A percentile compares a stretch with the other conserved stretches of the same genome.
Conservation (phyloP, 2,329 filamentous ascomycete species). For the Dactylonectria estremocensis region DNA sequence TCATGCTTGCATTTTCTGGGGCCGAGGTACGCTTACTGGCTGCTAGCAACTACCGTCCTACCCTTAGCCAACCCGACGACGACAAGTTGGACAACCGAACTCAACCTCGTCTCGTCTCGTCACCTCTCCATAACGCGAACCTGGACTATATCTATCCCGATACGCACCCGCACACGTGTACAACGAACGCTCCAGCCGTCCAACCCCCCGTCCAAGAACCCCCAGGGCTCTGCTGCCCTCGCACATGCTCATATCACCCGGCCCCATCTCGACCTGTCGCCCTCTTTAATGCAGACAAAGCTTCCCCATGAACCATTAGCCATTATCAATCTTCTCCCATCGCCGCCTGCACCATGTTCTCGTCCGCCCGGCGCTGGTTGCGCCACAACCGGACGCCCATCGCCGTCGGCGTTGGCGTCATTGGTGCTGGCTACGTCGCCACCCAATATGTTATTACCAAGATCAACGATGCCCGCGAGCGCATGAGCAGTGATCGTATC, state of each 20-base stretch:
- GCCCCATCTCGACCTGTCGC: constrained; percentile 7
- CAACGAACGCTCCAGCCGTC: constrained; percentile 1
- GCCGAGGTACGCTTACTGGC: constrained; percentile 28
- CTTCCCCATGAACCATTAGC: constrained; percentile 39
- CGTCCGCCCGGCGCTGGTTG: constrained; percentile 89
- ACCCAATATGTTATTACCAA: constrained; percentile 94
- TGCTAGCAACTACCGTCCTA: constrained; percentile 18
- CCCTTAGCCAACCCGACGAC: constrained; percentile 5
- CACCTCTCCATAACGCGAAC: constrained; percentile 12
- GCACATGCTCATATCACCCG: constrained; percentile 21
- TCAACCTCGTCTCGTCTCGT: constrained; percentile 6
- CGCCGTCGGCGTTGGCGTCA: constrained; percentile 87
- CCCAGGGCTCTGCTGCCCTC: constrained; percentile 13
- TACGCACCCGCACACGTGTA: constrained; percentile 11
- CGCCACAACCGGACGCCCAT: constrained; percentile 92
- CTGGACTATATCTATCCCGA: background rate
- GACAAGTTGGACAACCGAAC: background rate
- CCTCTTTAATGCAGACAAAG: constrained; percentile 6
- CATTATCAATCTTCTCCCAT: constrained; percentile 17
- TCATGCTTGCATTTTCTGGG: constrained; percentile 30
- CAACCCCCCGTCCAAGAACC: constrained; percentile 8
- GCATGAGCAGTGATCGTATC: constrained; percentile 96
- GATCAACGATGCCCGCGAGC: constrained; percentile 93
- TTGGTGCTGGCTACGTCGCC: constrained; percentile 92
- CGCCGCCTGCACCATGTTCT: constrained; percentile 65